Percentiles rank a stretch among this genome's conserved stretches.
These are phyloP conservation scores for Tylopilus sp. DNA, from an alignment of 768 basidiomycete genomes.

Conservation along the genomic window DNA sequence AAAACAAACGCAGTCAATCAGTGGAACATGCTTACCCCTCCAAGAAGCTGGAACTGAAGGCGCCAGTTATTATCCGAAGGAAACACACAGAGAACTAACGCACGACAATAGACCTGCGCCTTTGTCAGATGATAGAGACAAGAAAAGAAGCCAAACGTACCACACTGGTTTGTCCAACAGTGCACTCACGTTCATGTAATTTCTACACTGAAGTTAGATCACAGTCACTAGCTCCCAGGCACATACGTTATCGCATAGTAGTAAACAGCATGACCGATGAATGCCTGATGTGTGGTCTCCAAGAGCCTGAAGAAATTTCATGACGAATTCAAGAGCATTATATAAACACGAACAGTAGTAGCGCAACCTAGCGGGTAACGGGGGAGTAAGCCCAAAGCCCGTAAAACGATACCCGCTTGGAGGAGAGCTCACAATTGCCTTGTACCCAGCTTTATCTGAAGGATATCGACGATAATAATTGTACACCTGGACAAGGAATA, in stretches of 20 bases:
- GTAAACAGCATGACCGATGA: conserved; percentile 53
- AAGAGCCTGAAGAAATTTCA: conserved; percentile 35
- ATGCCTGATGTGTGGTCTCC: conserved; percentile 45
- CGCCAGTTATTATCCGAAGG: not conserved
- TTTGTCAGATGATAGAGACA: conserved; percentile 9
- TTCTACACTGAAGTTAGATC: conserved; percentile 29
- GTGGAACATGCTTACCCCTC: conserved; percentile 30
- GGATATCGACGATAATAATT: conserved; percentile 55
- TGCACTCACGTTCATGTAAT: conserved; percentile 36
- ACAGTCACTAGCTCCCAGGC: not conserved
- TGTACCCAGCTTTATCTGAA: conserved; percentile 49
- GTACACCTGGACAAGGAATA: conserved; percentile 51
- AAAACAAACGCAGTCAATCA: conserved; percentile 1
- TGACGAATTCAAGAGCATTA: not conserved
- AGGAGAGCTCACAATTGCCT: conserved; percentile 43
- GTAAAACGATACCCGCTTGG: not conserved
- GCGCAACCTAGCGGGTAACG: conserved; percentile 25
- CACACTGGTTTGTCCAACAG: conserved; percentile 43
- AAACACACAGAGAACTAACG: conserved; percentile 19
- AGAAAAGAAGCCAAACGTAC: conserved; percentile 27
- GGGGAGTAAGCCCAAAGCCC: not conserved
- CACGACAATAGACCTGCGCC: conserved; percentile 48
- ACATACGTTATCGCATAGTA: conserved; percentile 53
- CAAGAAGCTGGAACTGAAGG: conserved; percentile 41
- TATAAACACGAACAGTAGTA: conserved; percentile 29